Conservation (phyloP, 352 stramenopile species). For the Globisporangium yorkense region DNA sequence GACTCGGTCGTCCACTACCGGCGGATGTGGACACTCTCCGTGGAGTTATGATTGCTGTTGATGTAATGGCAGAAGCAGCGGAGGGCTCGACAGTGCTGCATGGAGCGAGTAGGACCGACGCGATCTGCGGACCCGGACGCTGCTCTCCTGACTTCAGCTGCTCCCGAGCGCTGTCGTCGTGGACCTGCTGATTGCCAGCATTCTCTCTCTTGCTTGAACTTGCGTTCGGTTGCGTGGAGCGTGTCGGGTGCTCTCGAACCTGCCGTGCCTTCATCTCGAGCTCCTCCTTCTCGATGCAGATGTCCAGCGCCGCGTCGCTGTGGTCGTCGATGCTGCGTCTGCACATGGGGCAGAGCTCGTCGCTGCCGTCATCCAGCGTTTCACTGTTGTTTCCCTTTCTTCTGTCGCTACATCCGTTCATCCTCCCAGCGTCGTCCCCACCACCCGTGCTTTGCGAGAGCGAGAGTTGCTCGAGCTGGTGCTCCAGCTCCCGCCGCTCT, state of each 20-base stretch:
- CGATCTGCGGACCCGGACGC: not conserved
- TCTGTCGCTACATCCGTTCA: not conserved
- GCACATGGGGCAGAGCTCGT: slow-evolving; percentile 14
- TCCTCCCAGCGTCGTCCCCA: not conserved
- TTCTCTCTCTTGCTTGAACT: not conserved
- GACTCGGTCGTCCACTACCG: slow-evolving; percentile 4
- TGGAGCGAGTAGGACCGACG: not conserved
- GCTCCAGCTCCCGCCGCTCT: slow-evolving; percentile 11
- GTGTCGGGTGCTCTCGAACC: not conserved
- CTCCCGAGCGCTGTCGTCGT: not conserved
- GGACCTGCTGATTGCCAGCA: slow-evolving; percentile 1
- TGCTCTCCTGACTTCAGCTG: not conserved
- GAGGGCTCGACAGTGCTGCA: not conserved
- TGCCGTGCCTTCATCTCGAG: slow-evolving; percentile 9
- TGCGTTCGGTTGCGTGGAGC: not conserved
- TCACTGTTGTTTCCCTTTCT: not conserved
- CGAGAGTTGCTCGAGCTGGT: slow-evolving; percentile 9
- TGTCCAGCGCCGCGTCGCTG: slow-evolving; percentile 12
- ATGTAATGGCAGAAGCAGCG: not conserved
- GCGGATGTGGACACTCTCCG: slow-evolving; percentile 8
- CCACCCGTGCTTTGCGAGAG: not conserved
- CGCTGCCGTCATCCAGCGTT: not conserved
- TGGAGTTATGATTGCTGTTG: not conserved
- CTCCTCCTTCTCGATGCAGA: slow-evolving; percentile 15
- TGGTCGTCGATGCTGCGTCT: slow-evolving; percentile 13